These are phyloP conservation scores for Russula vinacea DNA, from an alignment of 768 basidiomycete genomes.

Conservation along the genomic window DNA sequence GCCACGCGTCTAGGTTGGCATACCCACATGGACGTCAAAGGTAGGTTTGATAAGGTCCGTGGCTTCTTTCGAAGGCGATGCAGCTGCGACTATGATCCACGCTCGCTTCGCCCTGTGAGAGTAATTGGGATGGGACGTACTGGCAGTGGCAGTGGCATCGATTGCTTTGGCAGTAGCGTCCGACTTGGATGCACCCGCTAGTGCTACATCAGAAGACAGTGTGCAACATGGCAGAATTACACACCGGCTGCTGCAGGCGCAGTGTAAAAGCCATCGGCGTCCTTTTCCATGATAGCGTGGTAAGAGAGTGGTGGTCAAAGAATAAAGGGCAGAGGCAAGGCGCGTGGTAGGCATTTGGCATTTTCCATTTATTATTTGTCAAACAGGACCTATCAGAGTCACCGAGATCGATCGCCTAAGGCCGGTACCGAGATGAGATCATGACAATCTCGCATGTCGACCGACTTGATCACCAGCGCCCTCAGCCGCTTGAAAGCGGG, in stretches of 20 bases:
- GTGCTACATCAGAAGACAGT: background rate
- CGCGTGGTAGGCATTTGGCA: background rate
- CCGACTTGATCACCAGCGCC: constrained; percentile 13
- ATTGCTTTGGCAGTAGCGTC: background rate
- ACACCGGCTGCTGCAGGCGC: constrained; percentile 47
- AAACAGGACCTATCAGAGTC: background rate
- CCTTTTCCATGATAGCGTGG: constrained; percentile 55
- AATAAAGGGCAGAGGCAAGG: background rate
- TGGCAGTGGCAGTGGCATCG: constrained; percentile 9
- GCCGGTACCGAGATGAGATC: background rate
- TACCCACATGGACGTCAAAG: constrained; percentile 75
- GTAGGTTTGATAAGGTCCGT: constrained; percentile 73
- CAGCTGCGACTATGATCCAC: background rate
- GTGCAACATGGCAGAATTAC: background rate
- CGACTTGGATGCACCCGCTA: background rate
- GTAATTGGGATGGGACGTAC: constrained; percentile 6
- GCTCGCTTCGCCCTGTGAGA: background rate
- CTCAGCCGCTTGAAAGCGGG: constrained; percentile 45
- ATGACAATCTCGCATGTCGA: background rate
- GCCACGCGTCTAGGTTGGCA: constrained; percentile 1
- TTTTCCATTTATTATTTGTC: background rate
- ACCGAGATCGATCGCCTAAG: background rate
- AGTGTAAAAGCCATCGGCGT: constrained; percentile 77
- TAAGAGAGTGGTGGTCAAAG: background rate
- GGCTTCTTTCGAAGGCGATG: constrained; percentile 29